Evolutionary conservation across 1,284 basidiomycete genomes (phyloP).

Genomic region (Apiotrichum mycotoxinovorans): DNA sequence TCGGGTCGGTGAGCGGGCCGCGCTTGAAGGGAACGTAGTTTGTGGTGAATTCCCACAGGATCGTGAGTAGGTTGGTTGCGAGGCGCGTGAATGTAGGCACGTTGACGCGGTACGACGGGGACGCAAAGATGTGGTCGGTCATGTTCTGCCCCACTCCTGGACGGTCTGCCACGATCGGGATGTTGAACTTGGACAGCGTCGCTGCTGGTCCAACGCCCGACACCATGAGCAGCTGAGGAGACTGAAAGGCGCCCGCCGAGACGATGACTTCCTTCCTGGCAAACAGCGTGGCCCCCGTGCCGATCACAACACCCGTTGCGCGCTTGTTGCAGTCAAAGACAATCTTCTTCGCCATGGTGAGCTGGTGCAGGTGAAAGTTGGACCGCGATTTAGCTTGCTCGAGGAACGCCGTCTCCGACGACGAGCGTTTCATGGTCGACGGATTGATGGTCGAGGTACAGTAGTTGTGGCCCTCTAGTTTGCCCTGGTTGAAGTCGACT

Average conservation of each 20-base stretch:
- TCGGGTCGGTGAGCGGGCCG: slow-evolving; percentile 1
- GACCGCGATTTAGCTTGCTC: not conserved
- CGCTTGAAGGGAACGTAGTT: not conserved
- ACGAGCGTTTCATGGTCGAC: not conserved
- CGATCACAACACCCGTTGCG: not conserved
- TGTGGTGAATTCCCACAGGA: not conserved
- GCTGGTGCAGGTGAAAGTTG: not conserved
- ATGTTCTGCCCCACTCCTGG: slow-evolving; percentile 25
- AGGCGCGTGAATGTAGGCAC: not conserved
- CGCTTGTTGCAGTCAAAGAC: slow-evolving; percentile 4
- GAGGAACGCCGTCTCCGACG: not conserved
- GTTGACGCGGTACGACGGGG: slow-evolving; percentile 4
- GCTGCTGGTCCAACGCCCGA: slow-evolving; percentile 8
- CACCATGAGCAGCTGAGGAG: slow-evolving; percentile 7
- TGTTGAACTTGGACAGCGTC: slow-evolving; percentile 2
- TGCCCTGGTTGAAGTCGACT: slow-evolving; percentile 1
- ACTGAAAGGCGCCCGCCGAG: slow-evolving; percentile 11
- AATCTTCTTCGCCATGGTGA: not conserved
- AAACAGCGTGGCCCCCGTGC: not conserved
- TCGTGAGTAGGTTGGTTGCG: not conserved
- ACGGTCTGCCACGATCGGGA: slow-evolving; percentile 14
- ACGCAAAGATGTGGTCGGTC: slow-evolving; percentile 20
- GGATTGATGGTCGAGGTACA: not conserved
- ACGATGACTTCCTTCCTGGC: slow-evolving; percentile 10
- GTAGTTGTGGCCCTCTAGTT: slow-evolving; percentile 2